Evolutionary conservation across 768 basidiomycete genomes (phyloP), one percentile per base, ranked within the genome.

Genomic region (Daedaleopsis nitida): DNA sequence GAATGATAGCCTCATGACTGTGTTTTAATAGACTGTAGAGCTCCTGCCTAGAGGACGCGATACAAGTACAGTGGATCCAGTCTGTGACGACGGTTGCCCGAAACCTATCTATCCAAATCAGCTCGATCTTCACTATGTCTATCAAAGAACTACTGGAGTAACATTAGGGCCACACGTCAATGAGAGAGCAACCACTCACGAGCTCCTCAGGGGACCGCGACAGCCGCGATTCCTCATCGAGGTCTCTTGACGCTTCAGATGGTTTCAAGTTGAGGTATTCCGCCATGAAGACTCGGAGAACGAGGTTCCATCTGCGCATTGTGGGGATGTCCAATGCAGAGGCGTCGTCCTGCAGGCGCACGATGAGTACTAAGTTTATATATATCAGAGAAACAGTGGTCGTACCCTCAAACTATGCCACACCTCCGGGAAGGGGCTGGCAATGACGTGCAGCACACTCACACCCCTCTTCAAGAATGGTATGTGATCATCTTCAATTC

Each of bases 401-500:
- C 84, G 68, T 70, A 94, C 96, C 58, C 70, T 72, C 38, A 92
- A 69, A 9, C 83, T 87, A 73, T 98, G 95, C 96, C 95, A 98
- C 16, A 96, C 94, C 1, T 44, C 60, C 3, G 97, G 97, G 73
- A 98, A 99, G 2, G 92, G 94, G 50, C 85, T 84, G 2, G 96
- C 76, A 57, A 98, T 98, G 49, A 98, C 72, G 73, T 99, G 97
- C 65, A 99, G 75, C 54, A 98, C 77, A 63, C 86, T 91, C 16
- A 98, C 94, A 2, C 97, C 97, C 63, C 79, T 76, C 39, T 78
- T 74, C 52, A 96, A 68, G 78, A 99, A 98, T 23, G 97, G 97
- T 44, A 94, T 73, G 68, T 99, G 97, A 74, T 99, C 97, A 73
- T 99, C 97, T 43, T 85, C 92, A 62, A 96, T 87, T 66, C 86